A percentile compares a stretch with the other conserved stretches of the same genome.
phyloP scores from a whole-genome alignment of 768 basidiomycete genomes.

The Tulasnella sp. region DNA sequence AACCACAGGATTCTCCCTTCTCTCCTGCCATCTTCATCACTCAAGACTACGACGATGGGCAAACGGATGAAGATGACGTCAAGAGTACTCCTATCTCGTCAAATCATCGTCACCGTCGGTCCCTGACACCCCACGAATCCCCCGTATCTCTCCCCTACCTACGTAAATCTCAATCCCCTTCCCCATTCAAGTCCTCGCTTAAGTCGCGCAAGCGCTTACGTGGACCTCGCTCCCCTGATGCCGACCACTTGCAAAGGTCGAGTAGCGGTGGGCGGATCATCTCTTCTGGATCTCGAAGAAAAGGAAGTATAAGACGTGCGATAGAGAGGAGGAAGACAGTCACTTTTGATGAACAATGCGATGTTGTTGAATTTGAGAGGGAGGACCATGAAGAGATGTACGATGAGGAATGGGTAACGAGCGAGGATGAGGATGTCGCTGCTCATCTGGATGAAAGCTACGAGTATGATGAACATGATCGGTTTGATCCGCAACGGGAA shows the following conservation, averaged over 20 bases:
- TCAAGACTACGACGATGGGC: not conserved
- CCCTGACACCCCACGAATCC: not conserved
- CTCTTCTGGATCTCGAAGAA: not conserved
- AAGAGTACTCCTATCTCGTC: not conserved
- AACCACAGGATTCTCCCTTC: not conserved
- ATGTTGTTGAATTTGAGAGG: slow-evolving; percentile 67
- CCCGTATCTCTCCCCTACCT: slow-evolving; percentile 21
- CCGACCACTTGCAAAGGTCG: slow-evolving; percentile 14
- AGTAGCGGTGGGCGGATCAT: not conserved
- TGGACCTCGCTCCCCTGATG: slow-evolving; percentile 50
- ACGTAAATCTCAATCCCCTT: slow-evolving; percentile 19
- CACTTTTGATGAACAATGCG: slow-evolving; percentile 64
- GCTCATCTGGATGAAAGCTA: slow-evolving; percentile 4
- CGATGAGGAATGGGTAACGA: slow-evolving; percentile 7
- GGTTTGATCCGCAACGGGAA: slow-evolving; percentile 19
- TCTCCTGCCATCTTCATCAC: slow-evolving; percentile 9
- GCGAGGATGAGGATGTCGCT: slow-evolving; percentile 22
- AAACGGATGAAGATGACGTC: not conserved
- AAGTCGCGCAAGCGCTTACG: slow-evolving; percentile 38
- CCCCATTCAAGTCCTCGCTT: slow-evolving; percentile 24
- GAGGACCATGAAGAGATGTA: slow-evolving; percentile 26
- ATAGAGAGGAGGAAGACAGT: slow-evolving; percentile 58
- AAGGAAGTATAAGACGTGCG: slow-evolving; percentile 16
- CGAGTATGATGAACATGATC: slow-evolving; percentile 1
- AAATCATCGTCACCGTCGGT: not conserved